Evolutionary conservation across 2,329 filamentous ascomycete genomes (phyloP), one percentile per base, ranked within the genome.

Genomic region (Mycosphaerella sp.): DNA sequence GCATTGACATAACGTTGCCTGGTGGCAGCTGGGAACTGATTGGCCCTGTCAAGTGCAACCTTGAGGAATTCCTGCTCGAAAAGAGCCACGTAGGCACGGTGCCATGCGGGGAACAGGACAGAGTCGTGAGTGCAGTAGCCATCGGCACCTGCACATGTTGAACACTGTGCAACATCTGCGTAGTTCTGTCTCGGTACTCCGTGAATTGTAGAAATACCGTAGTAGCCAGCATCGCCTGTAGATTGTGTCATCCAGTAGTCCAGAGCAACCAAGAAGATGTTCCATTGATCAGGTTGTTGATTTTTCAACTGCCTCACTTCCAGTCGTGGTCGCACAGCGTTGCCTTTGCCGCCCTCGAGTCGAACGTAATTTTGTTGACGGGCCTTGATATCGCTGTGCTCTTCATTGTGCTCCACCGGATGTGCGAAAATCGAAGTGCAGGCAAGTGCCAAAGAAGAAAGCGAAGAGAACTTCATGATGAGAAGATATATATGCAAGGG

Each of bases 71-170:
- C 54, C 51, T 66, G 64, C 53, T 66, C 64, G 29, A 63, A 66
- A 12, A 63, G 52, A 23, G 64, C 64, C 26, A 66, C 45, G 43
- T 65, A 66, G 26, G 57, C 56, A 29, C 64, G 62, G 44, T 66
- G 64, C 64, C 64, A 66, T 32, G 56, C 51, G 2, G 64, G 64
- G 51, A 66, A 66, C 26, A 61, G 59, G 26, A 64, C 48, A 11
- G 60, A 63, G 42, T 62, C 55, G 58, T 66, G 64, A 9, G 57
- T 44, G 48, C 64, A 65, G 53, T 66, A 66, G 17, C 64, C 64
- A 39, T 62, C 60, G 23, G 61, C 44, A 3, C 55, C 59, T 32
- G 39, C 38, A 47, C 62, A 64, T 10, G 23, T 42, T 42, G 40
- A 23, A 47, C 62, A 64, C 40, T 60, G 59, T n/a, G 38, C 48